A percentile compares a stretch with the other conserved stretches of the same genome.
Conservation (phyloP, 257 asterid genomes). For the Penstemon davidsonii region DNA sequence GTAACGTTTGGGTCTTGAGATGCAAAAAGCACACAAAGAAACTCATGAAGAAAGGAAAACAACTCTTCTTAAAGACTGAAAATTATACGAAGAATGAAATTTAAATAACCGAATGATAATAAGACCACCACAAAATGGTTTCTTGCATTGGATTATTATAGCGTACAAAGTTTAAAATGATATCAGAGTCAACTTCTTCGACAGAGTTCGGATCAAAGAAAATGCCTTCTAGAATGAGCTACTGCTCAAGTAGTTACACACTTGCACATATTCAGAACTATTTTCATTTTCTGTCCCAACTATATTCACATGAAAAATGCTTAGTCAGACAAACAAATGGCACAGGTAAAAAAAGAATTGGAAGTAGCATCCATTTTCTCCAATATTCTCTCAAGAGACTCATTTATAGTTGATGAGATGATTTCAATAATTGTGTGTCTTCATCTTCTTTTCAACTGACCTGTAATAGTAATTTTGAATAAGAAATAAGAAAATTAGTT, state of each 20-base stretch:
- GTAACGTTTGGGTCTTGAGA: too few relatives aligned
- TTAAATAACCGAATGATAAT: too few relatives aligned
- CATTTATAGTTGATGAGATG: conserved; percentile 36
- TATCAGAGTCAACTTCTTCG: conserved; percentile 49
- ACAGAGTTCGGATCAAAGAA: conserved; percentile 55
- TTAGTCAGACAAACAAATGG: conserved; percentile 25
- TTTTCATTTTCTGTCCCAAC: conserved; percentile 54
- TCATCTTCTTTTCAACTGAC: conserved; percentile 44
- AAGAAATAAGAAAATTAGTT: background rate
- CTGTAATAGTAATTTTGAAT: conserved; percentile 34
- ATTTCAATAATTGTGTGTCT: conserved; percentile 30
- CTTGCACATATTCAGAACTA: conserved; percentile 44
- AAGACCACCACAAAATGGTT: too few relatives aligned
- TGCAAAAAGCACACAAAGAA: too few relatives aligned
- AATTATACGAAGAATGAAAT: too few relatives aligned
- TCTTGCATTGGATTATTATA: too few relatives aligned
- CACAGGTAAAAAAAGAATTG: conserved; percentile 14
- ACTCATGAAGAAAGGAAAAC: too few relatives aligned
- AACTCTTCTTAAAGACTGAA: too few relatives aligned
- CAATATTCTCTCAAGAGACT: conserved; percentile 58
- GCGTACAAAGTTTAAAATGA: too few relatives aligned
- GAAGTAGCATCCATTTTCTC: conserved; percentile 40
- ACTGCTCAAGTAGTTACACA: conserved; percentile 56
- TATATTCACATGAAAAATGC: conserved; percentile 33
- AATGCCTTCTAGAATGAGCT: conserved; percentile 66